Evolutionary conservation across 768 basidiomycete species (phyloP), one percentile per base, ranked within the genome.

Genomic region (Hypholoma sublateritium): DNA sequence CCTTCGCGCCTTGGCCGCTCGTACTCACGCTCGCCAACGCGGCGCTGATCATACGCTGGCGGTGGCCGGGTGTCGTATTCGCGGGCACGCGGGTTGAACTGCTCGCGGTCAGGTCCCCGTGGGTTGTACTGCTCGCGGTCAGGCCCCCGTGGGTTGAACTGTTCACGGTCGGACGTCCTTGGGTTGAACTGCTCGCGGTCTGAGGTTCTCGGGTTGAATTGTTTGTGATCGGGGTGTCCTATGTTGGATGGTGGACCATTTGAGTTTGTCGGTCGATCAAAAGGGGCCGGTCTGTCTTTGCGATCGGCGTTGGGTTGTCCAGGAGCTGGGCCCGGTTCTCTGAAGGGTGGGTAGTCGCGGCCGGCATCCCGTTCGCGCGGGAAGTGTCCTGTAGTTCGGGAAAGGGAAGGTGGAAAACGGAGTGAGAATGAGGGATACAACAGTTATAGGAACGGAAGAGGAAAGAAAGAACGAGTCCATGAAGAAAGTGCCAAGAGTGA

Each of bases 321-420:
- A 1, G 53, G 14, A 28, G 49, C 54, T 14, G 59, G 16, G 19
- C 14, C 22, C 36, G 51, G 39, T 56, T 61, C 63, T 56, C 54
- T 61, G 39, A 47, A 59, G 45, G 61, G 57, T 69, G 59, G 56
- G 44, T 56, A 64, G n/a, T 69, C 62, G 61, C 66, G 66, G 7
- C 57, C 60, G 25, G 36, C 28, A 35, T 61, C 62, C 21, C 59
- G 64, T 55, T 74, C 75, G 59, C 69, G 75, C 21, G 63, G 72
- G 25, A 78, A 73, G 34, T 80, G 79, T 66, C 81, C 83, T 84
- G 74, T 70, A 75, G 68, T 65, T 62, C 66, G 71, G 71, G 64
- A 71, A 68, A 72, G 62, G 61, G 67, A 67, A 69, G 60, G 62
- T 63, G 61, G 59, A 70, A 75, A 65, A 69, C 57, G 65, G 67